phyloP scores from a whole-genome alignment of 2,329 filamentous ascomycete genomes.

The Knoxdaviesia proteae region DNA sequence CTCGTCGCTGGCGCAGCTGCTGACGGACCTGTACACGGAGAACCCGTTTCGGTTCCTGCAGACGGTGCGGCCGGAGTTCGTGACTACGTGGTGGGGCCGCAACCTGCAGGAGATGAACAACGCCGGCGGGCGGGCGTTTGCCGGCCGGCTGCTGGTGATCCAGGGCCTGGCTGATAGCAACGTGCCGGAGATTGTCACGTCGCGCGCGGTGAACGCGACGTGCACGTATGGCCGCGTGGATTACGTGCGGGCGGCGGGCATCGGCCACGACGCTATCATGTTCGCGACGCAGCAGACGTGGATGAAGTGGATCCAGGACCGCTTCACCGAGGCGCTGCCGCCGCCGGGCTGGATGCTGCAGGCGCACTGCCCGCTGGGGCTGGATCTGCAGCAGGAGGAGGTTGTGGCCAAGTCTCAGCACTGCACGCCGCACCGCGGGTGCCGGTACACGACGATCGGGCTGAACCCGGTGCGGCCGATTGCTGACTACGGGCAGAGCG shows the following conservation, averaged over 20 bases:
- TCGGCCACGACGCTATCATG: conserved; percentile 6
- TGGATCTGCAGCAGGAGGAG: too few species aligned
- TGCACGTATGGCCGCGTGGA: conserved; percentile 6
- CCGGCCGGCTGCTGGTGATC: conserved; percentile 16
- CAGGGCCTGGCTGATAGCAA: conserved; percentile 12
- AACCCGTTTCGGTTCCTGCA: conserved; percentile 1
- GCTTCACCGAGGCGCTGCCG: conserved; percentile 4
- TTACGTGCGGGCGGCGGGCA: conserved; percentile 7
- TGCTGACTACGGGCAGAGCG: too few species aligned
- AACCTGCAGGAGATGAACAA: conserved; percentile 5
- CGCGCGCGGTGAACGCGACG: conserved; percentile 6
- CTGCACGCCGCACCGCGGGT: too few species aligned
- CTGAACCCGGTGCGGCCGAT: too few species aligned
- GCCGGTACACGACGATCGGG: too few species aligned
- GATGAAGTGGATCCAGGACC: conserved; percentile 8
- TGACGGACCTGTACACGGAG: conserved; percentile 5
- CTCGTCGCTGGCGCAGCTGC: conserved; percentile 2
- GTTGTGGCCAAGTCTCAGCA: too few species aligned
- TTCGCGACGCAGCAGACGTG: conserved; percentile 8
- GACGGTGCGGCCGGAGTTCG: background rate
- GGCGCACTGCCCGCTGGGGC: too few species aligned
- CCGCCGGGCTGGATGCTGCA: too few species aligned
- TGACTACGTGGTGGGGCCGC: conserved; percentile 6
- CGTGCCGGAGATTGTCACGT: conserved; percentile 5
- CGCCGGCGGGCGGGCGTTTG: conserved; percentile 12